phyloP scores from a whole-genome alignment of 192 early-diverging fungal genomes.

The Coemansia sp. region DNA sequence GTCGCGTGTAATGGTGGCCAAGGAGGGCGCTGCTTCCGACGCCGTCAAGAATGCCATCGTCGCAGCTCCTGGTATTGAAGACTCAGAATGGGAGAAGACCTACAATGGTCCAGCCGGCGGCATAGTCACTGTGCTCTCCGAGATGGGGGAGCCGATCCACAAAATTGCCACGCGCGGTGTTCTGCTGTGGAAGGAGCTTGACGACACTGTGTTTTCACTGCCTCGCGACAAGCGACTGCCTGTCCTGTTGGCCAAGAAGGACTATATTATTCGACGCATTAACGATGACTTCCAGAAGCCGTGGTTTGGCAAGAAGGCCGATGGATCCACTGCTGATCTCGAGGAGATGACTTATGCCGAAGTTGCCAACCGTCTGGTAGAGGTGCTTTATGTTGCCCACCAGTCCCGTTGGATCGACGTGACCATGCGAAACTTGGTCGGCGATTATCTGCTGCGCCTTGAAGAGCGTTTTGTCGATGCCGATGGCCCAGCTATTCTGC shows the following conservation, averaged over 20 bases:
- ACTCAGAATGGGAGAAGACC: constrained; percentile 89
- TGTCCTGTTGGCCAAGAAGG: constrained; percentile 80
- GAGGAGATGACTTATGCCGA: constrained; percentile 95
- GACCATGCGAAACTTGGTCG: constrained; percentile 76
- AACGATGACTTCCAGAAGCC: constrained; percentile 94
- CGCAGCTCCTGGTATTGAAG: constrained; percentile 79
- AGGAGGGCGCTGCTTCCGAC: constrained; percentile 78
- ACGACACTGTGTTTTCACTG: constrained; percentile 84
- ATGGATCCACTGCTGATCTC: constrained; percentile 72
- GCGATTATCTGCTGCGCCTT: constrained; percentile 81
- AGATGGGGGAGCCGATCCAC: constrained; percentile 96
- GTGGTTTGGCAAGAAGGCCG: constrained; percentile 88
- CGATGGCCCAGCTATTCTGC: constrained; percentile 18
- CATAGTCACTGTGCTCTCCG: constrained; percentile 90
- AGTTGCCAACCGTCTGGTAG: constrained; percentile 77
- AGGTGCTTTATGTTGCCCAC: constrained; percentile 75
- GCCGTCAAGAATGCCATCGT: constrained; percentile 90
- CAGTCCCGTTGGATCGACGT: constrained; percentile 85
- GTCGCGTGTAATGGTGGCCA: constrained; percentile 93
- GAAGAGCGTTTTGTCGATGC: constrained; percentile 78
- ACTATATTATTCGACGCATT: constrained; percentile 86
- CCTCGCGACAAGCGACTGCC: constrained; percentile 85
- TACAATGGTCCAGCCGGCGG: constrained; percentile 88
- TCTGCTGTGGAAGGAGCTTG: constrained; percentile 90
- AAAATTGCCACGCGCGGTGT: constrained; percentile 94